These are phyloP conservation scores for Plasmodium reichenowi DNA, from an alignment of 169 alveolate species.

Conservation along the genomic window DNA sequence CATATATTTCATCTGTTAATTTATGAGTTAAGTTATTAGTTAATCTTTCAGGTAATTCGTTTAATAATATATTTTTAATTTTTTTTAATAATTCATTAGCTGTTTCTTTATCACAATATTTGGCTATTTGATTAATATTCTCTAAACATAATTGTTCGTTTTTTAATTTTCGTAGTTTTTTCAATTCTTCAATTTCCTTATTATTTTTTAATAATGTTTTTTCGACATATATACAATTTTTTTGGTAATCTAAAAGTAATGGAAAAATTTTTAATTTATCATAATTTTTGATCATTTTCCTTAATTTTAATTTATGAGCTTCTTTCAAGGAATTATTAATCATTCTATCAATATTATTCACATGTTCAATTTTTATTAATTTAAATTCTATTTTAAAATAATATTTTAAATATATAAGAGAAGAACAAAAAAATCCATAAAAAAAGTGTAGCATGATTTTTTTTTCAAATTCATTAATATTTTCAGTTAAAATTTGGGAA, in stretches of 20 bases:
- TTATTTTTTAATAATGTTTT: conserved; percentile 17
- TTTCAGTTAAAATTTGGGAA: conserved; percentile 28
- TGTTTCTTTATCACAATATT: conserved; percentile 52
- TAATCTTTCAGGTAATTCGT: conserved; percentile 42
- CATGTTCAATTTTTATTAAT: conserved; percentile 32
- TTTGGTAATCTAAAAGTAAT: conserved; percentile 32
- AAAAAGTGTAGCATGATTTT: conserved; percentile 46
- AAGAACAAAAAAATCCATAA: conserved; percentile 49
- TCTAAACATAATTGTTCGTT: conserved; percentile 9
- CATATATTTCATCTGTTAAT: conserved; percentile 49
- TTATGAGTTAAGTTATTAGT: conserved; percentile 13
- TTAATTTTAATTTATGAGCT: conserved; percentile 23
- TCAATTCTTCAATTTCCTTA: conserved; percentile 21
- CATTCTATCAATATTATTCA: conserved; percentile 23
- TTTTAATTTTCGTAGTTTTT: conserved; percentile 22
- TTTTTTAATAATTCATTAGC: conserved; percentile 14
- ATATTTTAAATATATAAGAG: conserved; percentile 52
- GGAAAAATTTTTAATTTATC: conserved; percentile 42
- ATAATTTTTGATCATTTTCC: conserved; percentile 44
- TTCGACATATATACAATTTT: conserved; percentile 28
- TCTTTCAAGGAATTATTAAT: conserved; percentile 18
- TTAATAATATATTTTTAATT: conserved; percentile 35
- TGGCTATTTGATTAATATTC: conserved; percentile 28
- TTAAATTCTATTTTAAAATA: conserved; percentile 42
- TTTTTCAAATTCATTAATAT: conserved; percentile 27